Conservation (phyloP, 179 eudicot genomes). For the Carnegiea gigantea region DNA sequence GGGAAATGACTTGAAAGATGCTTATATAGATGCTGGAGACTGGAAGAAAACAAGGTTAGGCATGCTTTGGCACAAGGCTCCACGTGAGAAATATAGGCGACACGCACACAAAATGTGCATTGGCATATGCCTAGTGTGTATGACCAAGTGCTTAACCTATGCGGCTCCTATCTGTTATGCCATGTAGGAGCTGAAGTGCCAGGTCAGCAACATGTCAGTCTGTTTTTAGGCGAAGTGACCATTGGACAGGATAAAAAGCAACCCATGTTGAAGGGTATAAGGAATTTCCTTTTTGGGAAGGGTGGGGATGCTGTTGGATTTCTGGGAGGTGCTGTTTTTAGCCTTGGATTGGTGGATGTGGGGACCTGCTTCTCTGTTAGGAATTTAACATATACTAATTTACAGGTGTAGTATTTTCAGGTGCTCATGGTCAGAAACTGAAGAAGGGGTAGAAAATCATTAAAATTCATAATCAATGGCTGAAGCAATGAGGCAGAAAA, state of each 20-base stretch:
- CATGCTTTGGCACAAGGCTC: not conserved
- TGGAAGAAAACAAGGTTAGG: not conserved
- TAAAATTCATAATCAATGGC: not conserved
- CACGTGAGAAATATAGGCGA: conserved; percentile 16
- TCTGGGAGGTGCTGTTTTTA: not conserved
- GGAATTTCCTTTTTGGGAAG: not conserved
- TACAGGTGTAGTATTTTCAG: not conserved
- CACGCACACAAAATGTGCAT: conserved; percentile 16
- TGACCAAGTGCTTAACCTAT: not conserved
- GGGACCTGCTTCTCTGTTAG: not conserved
- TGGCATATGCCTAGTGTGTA: conserved; percentile 13
- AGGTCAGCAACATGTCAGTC: conserved; percentile 13
- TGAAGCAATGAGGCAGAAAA: not conserved
- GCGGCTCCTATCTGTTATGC: conserved; percentile 8
- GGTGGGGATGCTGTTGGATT: not conserved
- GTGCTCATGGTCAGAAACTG: not conserved
- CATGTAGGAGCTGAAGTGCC: conserved; percentile 7
- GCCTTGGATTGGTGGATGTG: not conserved
- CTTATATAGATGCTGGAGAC: not conserved
- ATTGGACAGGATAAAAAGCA: conserved; percentile 7
- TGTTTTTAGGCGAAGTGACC: not conserved
- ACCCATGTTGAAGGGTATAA: conserved; percentile 11
- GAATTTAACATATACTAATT: too few species aligned
- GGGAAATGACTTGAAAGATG: not conserved
- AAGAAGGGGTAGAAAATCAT: not conserved